Percentiles rank a stretch among this genome's conserved stretches.
phyloP scores from a whole-genome alignment of 805 yeast species.

The Saccharomycopsis sp. region DNA sequence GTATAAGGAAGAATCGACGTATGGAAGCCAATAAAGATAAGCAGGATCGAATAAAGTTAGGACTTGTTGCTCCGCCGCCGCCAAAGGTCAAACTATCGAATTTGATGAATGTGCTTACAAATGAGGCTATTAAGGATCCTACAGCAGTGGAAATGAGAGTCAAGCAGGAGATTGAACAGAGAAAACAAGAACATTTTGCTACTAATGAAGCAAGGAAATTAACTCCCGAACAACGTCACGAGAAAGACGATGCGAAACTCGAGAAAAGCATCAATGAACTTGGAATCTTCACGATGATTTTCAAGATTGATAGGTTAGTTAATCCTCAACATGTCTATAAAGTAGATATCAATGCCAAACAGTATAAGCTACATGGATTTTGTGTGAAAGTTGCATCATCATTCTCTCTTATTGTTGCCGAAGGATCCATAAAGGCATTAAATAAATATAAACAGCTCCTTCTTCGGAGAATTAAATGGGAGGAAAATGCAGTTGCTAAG shows the following conservation, averaged over 20 bases:
- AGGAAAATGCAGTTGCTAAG: constrained; percentile 38
- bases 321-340: constrained; percentile 68
- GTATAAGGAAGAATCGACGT: constrained; percentile 66
- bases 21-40: constrained; percentile 55
- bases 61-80: constrained; percentile 80
- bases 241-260: constrained; percentile 40
- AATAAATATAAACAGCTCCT: constrained; percentile 59
- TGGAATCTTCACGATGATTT: constrained; percentile 56
- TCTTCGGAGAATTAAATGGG: constrained; percentile 64
- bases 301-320: constrained; percentile 43
- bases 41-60: constrained; percentile 73
- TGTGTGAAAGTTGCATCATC: constrained; percentile 39
- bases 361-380: constrained; percentile 59
- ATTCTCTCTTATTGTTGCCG: constrained; percentile 58
- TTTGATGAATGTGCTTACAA: constrained; percentile 78
- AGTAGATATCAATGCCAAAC: constrained; percentile 75
- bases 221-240: constrained; percentile 49
- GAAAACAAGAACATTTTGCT: constrained; percentile 51
- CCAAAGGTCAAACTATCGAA: constrained; percentile 84
- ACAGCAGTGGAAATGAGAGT: constrained; percentile 77
- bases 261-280: constrained; percentile 40
- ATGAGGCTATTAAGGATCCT: constrained; percentile 83
- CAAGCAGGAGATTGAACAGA: constrained; percentile 54
- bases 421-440: constrained; percentile 63
- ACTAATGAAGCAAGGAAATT: constrained; percentile 59